Percentiles rank a stretch among this genome's conserved stretches.
These are phyloP conservation scores for Mangifera indica DNA, from an alignment of 345 rosid genomes.

Conservation along the genomic window DNA sequence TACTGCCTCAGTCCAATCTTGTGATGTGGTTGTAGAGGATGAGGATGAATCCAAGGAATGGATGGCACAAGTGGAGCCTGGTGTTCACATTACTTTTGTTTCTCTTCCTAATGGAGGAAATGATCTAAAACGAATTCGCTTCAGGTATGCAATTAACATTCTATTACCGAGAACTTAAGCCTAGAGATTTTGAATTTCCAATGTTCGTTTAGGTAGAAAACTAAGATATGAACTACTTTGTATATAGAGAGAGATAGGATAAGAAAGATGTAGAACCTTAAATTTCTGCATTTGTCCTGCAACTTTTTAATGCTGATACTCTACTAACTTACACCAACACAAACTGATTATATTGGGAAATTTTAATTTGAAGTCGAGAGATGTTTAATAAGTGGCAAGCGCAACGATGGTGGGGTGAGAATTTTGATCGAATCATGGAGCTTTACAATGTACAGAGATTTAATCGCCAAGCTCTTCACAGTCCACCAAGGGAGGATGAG, in stretches of 20 bases:
- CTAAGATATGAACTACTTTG: too few relatives aligned
- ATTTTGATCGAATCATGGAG: slow-evolving; percentile 90
- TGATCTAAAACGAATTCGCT: slow-evolving; percentile 91
- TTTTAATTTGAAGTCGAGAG: slow-evolving; percentile 70
- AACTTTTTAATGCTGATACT: background rate
- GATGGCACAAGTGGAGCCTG: slow-evolving; percentile 99
- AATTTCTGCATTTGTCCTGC: background rate
- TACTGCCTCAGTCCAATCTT: slow-evolving; percentile 59
- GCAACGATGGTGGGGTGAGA: slow-evolving; percentile 98
- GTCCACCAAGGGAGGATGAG: slow-evolving; percentile 92
- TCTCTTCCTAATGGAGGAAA: slow-evolving; percentile 92
- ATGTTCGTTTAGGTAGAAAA: background rate
- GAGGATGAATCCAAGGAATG: slow-evolving; percentile 88
- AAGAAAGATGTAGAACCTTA: background rate
- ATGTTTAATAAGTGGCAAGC: slow-evolving; percentile 98
- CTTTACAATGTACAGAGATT: slow-evolving; percentile 96
- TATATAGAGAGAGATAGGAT: background rate
- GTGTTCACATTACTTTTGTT: slow-evolving; percentile 91
- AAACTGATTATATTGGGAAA: slow-evolving; percentile 25
- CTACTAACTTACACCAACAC: background rate
- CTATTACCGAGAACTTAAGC: background rate
- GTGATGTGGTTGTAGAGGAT: slow-evolving; percentile 73
- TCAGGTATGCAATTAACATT: slow-evolving; percentile 48
- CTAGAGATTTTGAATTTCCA: background rate
- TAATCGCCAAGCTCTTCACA: slow-evolving; percentile 87